Conservation (phyloP, 169 alveolate genomes). For the Plasmodium chabaudi region DNA sequence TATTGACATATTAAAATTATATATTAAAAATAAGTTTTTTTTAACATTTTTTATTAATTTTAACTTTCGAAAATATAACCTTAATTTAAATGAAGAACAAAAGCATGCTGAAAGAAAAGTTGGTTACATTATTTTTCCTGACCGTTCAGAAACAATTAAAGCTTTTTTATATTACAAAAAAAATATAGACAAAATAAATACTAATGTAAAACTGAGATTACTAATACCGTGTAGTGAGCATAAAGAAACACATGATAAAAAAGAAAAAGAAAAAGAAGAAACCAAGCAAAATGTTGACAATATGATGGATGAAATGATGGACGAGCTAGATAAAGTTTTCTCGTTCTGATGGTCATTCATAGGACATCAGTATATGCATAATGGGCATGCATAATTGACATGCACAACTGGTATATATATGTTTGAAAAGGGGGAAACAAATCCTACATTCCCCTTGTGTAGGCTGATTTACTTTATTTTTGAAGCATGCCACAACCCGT, state of each 20-base stretch:
- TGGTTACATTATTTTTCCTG: slow-evolving; percentile 24
- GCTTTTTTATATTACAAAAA: slow-evolving; percentile 40
- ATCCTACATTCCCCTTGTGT: background rate
- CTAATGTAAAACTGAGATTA: slow-evolving; percentile 19
- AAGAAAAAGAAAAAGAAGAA: background rate
- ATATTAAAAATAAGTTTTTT: slow-evolving; percentile 11
- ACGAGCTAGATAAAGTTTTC: slow-evolving; percentile 46
- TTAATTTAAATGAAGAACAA: slow-evolving; percentile 36
- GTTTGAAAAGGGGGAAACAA: background rate
- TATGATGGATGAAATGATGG: slow-evolving; percentile 54
- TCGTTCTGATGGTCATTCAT: background rate
- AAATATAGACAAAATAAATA: slow-evolving; percentile 18
- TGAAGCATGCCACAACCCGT: no score
- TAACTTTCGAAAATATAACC: slow-evolving; percentile 17
- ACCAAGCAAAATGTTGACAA: slow-evolving; percentile 18
- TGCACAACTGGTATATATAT: background rate
- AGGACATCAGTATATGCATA: background rate
- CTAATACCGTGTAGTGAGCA: slow-evolving; percentile 31
- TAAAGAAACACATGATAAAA: background rate
- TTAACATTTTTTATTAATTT: slow-evolving; percentile 37
- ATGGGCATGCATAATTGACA: no score
- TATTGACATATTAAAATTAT: slow-evolving; percentile 8
- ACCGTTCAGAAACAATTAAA: slow-evolving; percentile 50
- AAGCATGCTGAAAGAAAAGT: slow-evolving; percentile 17
- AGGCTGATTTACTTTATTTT: background rate